A percentile compares a stretch with the other conserved stretches of the same genome.
Evolutionary conservation across 179 eudicot species (phyloP).

Genomic region (Corrigiola litoralis): DNA sequence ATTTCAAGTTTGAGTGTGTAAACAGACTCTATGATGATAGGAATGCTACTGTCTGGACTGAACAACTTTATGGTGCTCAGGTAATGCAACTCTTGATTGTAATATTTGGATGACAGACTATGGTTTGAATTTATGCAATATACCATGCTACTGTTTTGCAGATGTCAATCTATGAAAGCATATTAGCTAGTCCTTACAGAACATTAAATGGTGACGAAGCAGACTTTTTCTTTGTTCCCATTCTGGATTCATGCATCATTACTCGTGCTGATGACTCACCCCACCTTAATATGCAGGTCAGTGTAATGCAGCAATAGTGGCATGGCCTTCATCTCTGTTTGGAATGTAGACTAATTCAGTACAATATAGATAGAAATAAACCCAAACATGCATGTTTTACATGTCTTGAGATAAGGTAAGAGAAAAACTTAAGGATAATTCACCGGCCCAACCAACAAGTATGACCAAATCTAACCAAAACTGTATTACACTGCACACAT

Average conservation of each 20-base stretch:
- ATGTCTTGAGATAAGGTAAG: too few species aligned
- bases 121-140: constrained; percentile 11
- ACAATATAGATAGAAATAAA: too few species aligned
- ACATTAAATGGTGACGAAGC: constrained; percentile 94
- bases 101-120: not conserved
- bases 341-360: too few species aligned
- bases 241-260: constrained; percentile 88
- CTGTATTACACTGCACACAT: too few species aligned
- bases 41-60: constrained; percentile 83
- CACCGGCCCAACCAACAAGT: too few species aligned
- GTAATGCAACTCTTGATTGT: constrained; percentile 28
- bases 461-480: too few species aligned
- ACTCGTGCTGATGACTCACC: constrained; percentile 95
- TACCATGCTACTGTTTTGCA: constrained; percentile 27
- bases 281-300: constrained; percentile 68
- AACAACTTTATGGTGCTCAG: constrained; percentile 94
- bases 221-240: constrained; percentile 89
- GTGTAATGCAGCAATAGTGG: not conserved
- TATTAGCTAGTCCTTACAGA: constrained; percentile 81
- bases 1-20: constrained; percentile 77
- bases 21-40: constrained; percentile 76
- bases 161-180: constrained; percentile 90
- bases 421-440: too few species aligned
- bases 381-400: too few species aligned
- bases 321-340: constrained; percentile 4